phyloP scores from a whole-genome alignment of 495 filamentous ascomycete species.

The Talaromyces stipitatus region DNA sequence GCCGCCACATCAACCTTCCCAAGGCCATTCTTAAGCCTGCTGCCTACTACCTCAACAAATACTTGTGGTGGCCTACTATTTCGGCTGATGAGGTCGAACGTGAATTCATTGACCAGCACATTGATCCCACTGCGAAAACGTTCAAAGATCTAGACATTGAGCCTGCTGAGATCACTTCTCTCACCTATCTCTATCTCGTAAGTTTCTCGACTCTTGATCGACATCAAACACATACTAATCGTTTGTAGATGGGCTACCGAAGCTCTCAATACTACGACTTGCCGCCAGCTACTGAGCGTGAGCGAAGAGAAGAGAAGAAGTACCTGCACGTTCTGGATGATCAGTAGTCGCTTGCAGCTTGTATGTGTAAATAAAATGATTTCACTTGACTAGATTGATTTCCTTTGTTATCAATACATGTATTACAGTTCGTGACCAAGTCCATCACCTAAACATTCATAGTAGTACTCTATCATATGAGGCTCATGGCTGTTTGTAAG shows the following conservation, averaged over 20 bases:
- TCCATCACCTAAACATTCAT: background rate
- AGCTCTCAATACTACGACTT: conserved; percentile 80
- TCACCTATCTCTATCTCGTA: conserved; percentile 91
- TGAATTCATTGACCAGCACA: conserved; percentile 89
- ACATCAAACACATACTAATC: conserved; percentile 5
- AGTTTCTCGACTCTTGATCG: conserved; percentile 19
- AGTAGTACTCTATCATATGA: too few species aligned
- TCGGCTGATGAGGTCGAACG: conserved; percentile 85
- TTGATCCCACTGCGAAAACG: conserved; percentile 87
- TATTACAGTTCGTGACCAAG: background rate
- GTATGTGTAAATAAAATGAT: conserved; percentile 7
- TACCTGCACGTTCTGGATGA: conserved; percentile 92
- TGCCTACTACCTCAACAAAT: conserved; percentile 64
- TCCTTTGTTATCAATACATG: conserved; percentile 5
- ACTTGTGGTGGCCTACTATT: conserved; percentile 78
- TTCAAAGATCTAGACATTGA: conserved; percentile 90
- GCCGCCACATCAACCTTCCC: conserved; percentile 87
- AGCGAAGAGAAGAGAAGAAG: conserved; percentile 91
- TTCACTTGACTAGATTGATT: conserved; percentile 7
- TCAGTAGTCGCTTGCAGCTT: conserved; percentile 43
- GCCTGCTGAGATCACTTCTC: conserved; percentile 70
- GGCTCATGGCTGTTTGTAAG: too few species aligned
- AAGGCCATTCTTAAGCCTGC: conserved; percentile 66
- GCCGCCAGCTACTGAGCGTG: conserved; percentile 87
- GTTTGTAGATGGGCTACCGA: conserved; percentile 69